Conservation (phyloP, 2,329 filamentous ascomycete species). For the Penicillium fuscoglaucum region DNA sequence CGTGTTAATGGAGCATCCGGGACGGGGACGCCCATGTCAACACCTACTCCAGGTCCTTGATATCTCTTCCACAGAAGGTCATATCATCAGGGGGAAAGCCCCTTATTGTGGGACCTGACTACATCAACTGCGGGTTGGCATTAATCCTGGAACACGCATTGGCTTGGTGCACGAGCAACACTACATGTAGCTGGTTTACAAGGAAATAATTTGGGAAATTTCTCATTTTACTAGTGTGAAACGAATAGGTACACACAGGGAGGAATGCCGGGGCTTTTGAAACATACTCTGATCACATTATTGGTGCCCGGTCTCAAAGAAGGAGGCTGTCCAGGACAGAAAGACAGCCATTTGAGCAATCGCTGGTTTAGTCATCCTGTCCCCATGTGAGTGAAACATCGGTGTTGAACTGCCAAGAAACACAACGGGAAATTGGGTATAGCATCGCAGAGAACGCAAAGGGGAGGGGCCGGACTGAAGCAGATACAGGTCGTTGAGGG, state of each 20-base stretch:
- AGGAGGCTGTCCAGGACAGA: neutral
- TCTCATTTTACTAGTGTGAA: neutral
- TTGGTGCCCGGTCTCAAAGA: neutral
- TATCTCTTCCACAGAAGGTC: neutral
- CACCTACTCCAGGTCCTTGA: conserved; percentile 43
- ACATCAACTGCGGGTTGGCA: neutral
- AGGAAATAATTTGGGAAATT: neutral
- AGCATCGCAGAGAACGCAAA: neutral
- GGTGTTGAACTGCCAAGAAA: neutral
- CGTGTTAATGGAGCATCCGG: conserved; percentile 47
- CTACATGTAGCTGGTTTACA: neutral
- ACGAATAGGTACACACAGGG: neutral
- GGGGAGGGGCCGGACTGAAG: neutral
- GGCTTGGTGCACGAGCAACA: neutral
- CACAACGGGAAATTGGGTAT: neutral
- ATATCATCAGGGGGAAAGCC: neutral
- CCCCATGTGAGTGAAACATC: neutral
- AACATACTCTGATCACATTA: neutral
- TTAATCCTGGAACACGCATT: neutral
- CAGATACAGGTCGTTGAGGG: neutral
- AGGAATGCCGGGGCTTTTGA: neutral
- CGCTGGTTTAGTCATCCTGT: conserved; percentile 5
- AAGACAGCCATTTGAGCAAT: neutral
- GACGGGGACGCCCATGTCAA: conserved; percentile 62
- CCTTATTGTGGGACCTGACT: neutral